Conservation (phyloP, 768 basidiomycete species). For the Termitomyces sp. region DNA sequence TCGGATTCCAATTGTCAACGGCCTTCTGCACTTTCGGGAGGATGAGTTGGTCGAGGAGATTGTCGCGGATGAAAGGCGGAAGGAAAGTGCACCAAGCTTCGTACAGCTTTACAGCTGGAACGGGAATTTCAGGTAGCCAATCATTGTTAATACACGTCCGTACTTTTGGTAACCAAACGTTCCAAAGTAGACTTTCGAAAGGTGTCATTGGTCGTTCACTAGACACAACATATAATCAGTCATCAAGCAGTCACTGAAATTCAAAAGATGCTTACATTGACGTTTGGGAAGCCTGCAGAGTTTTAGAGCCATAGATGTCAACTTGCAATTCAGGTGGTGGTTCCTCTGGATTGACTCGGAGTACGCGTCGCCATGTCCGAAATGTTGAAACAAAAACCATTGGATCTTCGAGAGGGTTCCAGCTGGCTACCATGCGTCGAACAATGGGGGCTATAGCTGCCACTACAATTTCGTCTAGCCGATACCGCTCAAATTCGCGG, state of each 20-base stretch:
- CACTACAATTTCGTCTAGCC: constrained; percentile 88
- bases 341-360: constrained; percentile 54
- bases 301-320: constrained; percentile 53
- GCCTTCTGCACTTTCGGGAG: constrained; percentile 88
- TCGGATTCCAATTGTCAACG: constrained; percentile 79
- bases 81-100: constrained; percentile 87
- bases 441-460: constrained; percentile 86
- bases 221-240: constrained; percentile 4
- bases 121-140: constrained; percentile 74
- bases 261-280: constrained; percentile 31
- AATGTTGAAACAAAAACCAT: constrained; percentile 60
- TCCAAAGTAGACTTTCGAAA: constrained; percentile 93
- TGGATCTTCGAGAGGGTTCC: constrained; percentile 85
- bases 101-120: constrained; percentile 77
- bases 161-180: constrained; percentile 93
- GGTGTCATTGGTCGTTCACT: constrained; percentile 83
- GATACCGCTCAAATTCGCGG: constrained; percentile 72
- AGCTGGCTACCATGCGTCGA: constrained; percentile 66
- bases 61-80: constrained; percentile 90
- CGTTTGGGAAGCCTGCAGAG: constrained; percentile 23
- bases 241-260: neutral
- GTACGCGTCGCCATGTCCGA: constrained; percentile 62
- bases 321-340: constrained; percentile 42
- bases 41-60: constrained; percentile 92
- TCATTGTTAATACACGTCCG: constrained; percentile 93